phyloP scores from a whole-genome alignment of 1,139 yeast genomes.

The Tardiomyces digboiensis region DNA sequence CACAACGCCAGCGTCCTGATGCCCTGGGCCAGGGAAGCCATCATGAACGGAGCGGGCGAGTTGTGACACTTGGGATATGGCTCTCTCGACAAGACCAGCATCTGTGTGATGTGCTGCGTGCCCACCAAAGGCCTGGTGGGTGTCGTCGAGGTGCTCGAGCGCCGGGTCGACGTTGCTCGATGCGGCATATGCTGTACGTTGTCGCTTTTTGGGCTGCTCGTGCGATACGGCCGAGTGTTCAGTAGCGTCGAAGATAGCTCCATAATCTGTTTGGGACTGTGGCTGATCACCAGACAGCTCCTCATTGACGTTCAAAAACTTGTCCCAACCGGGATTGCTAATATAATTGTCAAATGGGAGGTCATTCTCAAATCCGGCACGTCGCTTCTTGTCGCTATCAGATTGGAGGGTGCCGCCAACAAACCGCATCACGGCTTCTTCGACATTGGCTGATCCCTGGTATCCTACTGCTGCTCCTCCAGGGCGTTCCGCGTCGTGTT shows the following conservation, averaged over 20 bases:
- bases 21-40: constrained; percentile 2
- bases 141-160: constrained; percentile 11
- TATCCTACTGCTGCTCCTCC: not conserved
- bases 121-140: constrained; percentile 4
- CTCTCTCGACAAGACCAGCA: constrained; percentile 12
- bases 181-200: constrained; percentile 2
- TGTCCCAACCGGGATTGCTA: constrained; percentile 13
- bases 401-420: constrained; percentile 51
- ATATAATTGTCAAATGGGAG: constrained; percentile 3
- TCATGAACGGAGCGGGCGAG: constrained; percentile 14
- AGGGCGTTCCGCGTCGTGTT: not conserved
- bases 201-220: constrained; percentile 2
- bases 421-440: constrained; percentile 65
- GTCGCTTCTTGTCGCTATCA: constrained; percentile 18
- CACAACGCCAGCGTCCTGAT: not conserved
- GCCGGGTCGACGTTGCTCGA: constrained; percentile 13
- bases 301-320: constrained; percentile 12
- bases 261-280: constrained; percentile 1
- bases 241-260: constrained; percentile 5
- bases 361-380: constrained; percentile 6
- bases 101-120: constrained; percentile 14
- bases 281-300: not conserved
- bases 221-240: not conserved
- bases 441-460: constrained; percentile 31
- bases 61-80: constrained; percentile 20